Base-by-base conservation (phyloP, 805 yeast species). In the Lachancea meyersii region DNA sequence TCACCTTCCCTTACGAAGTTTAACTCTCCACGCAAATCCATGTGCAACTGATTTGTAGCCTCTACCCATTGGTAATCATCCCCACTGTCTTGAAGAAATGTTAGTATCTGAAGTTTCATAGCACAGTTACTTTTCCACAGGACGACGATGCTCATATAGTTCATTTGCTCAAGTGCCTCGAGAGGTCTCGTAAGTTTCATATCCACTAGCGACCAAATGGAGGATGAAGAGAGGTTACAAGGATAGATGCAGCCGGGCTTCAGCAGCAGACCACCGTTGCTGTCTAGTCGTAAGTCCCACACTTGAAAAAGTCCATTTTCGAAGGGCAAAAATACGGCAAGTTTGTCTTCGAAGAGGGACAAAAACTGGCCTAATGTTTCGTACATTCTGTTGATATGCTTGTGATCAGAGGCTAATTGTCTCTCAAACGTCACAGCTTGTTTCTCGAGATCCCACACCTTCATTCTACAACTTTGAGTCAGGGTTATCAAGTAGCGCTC, bases 41-140 rank as follows among this genome's bases (percentile, higher is more conserved):
- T 51, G 5, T 60, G 42, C 1, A 60, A 51, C 18, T 45, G 54
- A 44, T 52, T 60, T 3, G 48, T 41, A 4, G 60, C 43, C 24
- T 62, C 61, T 30, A 55, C 43, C 61, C 65, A 58, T 34, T 55
- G 50, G 24, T 47, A 50, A 5, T 40, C 49, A 31, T 46, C 46
- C 38, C 52, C 47, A 21, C 40, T 41, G 16, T 63, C 63, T 27
- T 60, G 53, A 13, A 45, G 39, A 16, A 69, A 43, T 11, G 61
- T 57, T 30, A 68, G 48, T 11, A 61, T 50, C 44, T 70, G 69
- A n/a, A 76, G 49, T 31, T 70, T 61, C 11, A 79, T 72, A 1
- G 75, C 69, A 1, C 76, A 70, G 48, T 81, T 80, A 49, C 84
- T 76, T 53, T 80, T 82, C 85, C 86, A 79, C 26, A 81, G 61